These are phyloP conservation scores for Alternaria gansuensis DNA, from an alignment of 2,329 filamentous ascomycete genomes.

Conservation along the genomic window DNA sequence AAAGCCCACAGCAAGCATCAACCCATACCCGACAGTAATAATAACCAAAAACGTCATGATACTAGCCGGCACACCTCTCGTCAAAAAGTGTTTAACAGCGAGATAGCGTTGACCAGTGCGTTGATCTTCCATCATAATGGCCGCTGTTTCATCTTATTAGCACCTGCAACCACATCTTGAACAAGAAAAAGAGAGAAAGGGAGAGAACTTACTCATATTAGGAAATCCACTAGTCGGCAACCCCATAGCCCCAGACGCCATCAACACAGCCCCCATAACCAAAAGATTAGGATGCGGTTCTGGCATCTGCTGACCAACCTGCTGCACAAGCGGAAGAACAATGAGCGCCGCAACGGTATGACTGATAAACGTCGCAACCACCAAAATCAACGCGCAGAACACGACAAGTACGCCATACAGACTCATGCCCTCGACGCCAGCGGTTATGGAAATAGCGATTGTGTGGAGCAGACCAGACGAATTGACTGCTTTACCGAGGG, in stretches of 20 bases:
- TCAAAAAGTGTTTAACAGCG: slow-evolving; percentile 92
- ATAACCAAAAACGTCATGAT: slow-evolving; percentile 82
- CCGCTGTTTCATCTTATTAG: slow-evolving; percentile 64
- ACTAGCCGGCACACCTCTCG: slow-evolving; percentile 87
- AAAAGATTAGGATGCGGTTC: slow-evolving; percentile 93
- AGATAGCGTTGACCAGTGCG: slow-evolving; percentile 91
- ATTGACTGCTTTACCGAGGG: slow-evolving; percentile 91
- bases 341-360: slow-evolving; percentile 97
- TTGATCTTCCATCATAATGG: slow-evolving; percentile 98
- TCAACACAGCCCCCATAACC: slow-evolving; percentile 93
- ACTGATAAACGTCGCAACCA: slow-evolving; percentile 96
- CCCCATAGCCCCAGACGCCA: slow-evolving; percentile 98
- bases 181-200: neutral
- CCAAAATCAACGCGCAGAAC: slow-evolving; percentile 83
- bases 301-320: slow-evolving; percentile 83
- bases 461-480: slow-evolving; percentile 91
- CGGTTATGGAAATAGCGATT: slow-evolving; percentile 80
- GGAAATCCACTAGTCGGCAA: slow-evolving; percentile 96
- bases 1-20: slow-evolving; percentile 80
- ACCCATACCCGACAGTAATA: slow-evolving; percentile 86
- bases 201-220: slow-evolving; percentile 88
- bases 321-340: slow-evolving; percentile 86
- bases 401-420: slow-evolving; percentile 87
- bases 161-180: neutral
- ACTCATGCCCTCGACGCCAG: slow-evolving; percentile 76